Percentiles rank a stretch among this genome's conserved stretches.
phyloP scores from a whole-genome alignment of 768 basidiomycete species.

The Boletus reticulatus region DNA sequence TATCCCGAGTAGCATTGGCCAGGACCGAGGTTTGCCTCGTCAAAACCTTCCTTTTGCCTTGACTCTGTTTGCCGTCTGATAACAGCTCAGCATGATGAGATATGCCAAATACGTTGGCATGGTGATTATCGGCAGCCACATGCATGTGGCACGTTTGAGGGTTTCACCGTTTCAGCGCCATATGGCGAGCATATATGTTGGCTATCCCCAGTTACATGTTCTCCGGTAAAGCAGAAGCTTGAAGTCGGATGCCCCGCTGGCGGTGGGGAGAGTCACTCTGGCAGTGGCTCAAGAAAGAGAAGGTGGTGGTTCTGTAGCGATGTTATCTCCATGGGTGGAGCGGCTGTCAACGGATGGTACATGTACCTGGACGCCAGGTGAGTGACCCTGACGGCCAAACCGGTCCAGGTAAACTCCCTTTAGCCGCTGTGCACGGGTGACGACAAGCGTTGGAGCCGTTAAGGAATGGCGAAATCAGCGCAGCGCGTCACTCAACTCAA shows the following conservation, averaged over 20 bases:
- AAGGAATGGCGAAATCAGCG: constrained; percentile 29
- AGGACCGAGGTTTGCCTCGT: no score
- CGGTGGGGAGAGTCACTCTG: no score
- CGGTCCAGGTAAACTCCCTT: background rate
- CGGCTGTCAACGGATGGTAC: no score
- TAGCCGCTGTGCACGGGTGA: background rate
- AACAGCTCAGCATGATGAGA: background rate
- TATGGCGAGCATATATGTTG: background rate
- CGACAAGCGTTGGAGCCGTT: background rate
- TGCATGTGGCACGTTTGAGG: background rate
- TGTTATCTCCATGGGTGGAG: no score
- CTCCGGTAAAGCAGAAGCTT: no score
- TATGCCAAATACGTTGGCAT: constrained; percentile 1
- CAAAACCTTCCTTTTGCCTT: background rate
- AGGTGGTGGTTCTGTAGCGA: no score
- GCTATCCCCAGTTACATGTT: no score
- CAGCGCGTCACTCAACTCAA: constrained; percentile 13
- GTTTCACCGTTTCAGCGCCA: no score
- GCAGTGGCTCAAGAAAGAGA: no score
- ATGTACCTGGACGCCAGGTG: background rate
- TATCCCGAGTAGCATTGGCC: no score
- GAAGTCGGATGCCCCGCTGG: no score
- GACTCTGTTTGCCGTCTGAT: background rate
- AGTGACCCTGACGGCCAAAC: background rate
- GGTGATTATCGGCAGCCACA: background rate